phyloP scores from a whole-genome alignment of 345 rosid species.

The Rhizophora mangle region DNA sequence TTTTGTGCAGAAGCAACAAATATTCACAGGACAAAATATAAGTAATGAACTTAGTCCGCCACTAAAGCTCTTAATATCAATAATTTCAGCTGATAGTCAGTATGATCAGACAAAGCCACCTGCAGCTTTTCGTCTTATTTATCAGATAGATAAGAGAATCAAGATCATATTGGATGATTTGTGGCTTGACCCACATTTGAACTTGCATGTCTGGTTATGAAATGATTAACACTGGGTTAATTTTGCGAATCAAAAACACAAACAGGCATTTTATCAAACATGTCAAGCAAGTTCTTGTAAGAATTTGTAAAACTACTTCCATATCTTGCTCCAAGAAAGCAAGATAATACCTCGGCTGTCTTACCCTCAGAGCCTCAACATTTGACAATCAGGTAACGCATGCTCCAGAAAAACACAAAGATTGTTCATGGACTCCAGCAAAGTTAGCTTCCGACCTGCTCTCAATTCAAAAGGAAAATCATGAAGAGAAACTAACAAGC shows the following conservation, averaged over 20 bases:
- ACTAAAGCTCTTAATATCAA: background rate
- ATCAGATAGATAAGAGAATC: background rate
- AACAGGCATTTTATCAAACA: background rate
- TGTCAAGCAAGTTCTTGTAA: background rate
- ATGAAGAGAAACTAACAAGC: background rate
- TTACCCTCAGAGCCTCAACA: constrained; percentile 64
- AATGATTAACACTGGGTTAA: background rate
- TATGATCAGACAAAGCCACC: background rate
- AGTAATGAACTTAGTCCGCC: background rate
- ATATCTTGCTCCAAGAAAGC: background rate
- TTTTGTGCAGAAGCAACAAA: background rate
- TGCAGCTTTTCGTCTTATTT: background rate
- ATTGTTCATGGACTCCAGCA: constrained; percentile 77
- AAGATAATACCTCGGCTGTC: constrained; percentile 68
- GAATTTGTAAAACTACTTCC: background rate
- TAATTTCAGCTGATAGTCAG: background rate
- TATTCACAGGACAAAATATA: background rate
- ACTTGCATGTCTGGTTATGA: background rate
- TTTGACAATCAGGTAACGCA: constrained; percentile 61
- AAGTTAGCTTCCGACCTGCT: constrained; percentile 78
- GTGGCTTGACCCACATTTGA: background rate
- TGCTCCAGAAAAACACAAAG: constrained; percentile 88
- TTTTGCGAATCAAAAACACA: background rate
- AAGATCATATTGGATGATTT: constrained; percentile 1
- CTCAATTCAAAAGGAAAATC: background rate